Evolutionary conservation across 2,329 filamentous ascomycete species (phyloP).

Genomic region (Cladosporium phlei): DNA sequence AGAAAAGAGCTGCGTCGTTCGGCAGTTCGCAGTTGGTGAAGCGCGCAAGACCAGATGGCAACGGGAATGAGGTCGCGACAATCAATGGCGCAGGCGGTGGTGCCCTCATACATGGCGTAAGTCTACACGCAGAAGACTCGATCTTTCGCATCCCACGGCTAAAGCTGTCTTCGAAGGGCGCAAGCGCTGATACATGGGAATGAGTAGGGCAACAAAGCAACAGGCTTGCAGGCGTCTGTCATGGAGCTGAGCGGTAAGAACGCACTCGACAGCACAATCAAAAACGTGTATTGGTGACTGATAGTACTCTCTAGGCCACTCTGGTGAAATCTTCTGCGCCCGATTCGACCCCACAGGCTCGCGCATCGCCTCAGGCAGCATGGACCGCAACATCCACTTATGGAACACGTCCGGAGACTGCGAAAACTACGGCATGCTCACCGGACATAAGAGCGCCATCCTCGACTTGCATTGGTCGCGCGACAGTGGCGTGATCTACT

Average conservation of each 20-base stretch:
- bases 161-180: constrained; percentile 20
- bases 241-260: constrained; percentile 80
- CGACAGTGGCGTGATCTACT: constrained; percentile 85
- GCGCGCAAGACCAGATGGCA: constrained; percentile 69
- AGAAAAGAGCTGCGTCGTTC: constrained; percentile 84
- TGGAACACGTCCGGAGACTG: constrained; percentile 92
- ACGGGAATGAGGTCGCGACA: constrained; percentile 52
- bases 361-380: constrained; percentile 86
- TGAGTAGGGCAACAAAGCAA: constrained; percentile 68
- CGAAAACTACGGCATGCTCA: constrained; percentile 87
- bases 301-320: constrained; percentile 48
- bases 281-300: constrained; percentile 5
- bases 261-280: neutral
- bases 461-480: constrained; percentile 95
- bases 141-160: constrained; percentile 9
- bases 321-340: constrained; percentile 82
- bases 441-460: constrained; percentile 84
- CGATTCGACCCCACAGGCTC: constrained; percentile 86
- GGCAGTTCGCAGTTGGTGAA: constrained; percentile 79
- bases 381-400: constrained; percentile 90
- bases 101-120: constrained; percentile 58
- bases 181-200: constrained; percentile 22
- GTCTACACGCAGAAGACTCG: neutral
- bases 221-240: constrained; percentile 78
- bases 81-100: constrained; percentile 56